Percentiles rank a stretch among this genome's conserved stretches.
Conservation (phyloP, 2,329 filamentous ascomycete species). For the Alternaria sp. region DNA sequence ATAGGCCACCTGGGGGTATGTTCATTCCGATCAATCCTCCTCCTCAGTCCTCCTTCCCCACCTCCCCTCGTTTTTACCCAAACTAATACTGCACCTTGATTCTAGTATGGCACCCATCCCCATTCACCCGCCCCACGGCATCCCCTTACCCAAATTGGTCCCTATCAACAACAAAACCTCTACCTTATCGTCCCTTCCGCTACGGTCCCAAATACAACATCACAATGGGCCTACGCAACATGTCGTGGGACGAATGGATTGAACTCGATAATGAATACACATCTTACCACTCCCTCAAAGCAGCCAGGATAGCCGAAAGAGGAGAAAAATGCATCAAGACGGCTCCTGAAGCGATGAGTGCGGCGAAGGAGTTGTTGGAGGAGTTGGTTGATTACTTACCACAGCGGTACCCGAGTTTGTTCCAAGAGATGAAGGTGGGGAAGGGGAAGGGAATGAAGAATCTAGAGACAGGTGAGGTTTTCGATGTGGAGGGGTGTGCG, state of each 20-base stretch:
- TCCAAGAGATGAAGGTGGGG: slow-evolving; percentile 59
- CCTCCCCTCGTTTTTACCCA: not conserved
- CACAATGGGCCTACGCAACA: slow-evolving; percentile 78
- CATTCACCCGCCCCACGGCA: slow-evolving; percentile 68
- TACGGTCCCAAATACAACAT: slow-evolving; percentile 80
- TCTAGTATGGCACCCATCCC: slow-evolving; percentile 9
- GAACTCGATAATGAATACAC: slow-evolving; percentile 84
- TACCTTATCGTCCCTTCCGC: slow-evolving; percentile 81
- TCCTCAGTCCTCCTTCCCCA: not conserved
- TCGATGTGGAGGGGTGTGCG: slow-evolving; percentile 72
- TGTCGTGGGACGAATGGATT: slow-evolving; percentile 80
- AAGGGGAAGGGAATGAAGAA: slow-evolving; percentile 69
- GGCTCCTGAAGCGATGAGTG: slow-evolving; percentile 73
- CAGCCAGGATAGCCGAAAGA: slow-evolving; percentile 71
- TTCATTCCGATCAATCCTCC: not conserved
- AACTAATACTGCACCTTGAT: not conserved
- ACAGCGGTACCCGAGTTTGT: slow-evolving; percentile 77
- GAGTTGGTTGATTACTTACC: slow-evolving; percentile 77
- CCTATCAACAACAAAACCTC: slow-evolving; percentile 72
- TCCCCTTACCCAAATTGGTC: slow-evolving; percentile 74
- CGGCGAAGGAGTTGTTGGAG: slow-evolving; percentile 78
- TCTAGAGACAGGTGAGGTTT: slow-evolving; percentile 73
- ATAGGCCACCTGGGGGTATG: slow-evolving; percentile 53
- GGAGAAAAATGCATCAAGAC: slow-evolving; percentile 74
- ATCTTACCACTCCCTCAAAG: slow-evolving; percentile 77